Evolutionary conservation across 1,284 basidiomycete genomes (phyloP).

Genomic region (Papiliotrema terrestris): DNA sequence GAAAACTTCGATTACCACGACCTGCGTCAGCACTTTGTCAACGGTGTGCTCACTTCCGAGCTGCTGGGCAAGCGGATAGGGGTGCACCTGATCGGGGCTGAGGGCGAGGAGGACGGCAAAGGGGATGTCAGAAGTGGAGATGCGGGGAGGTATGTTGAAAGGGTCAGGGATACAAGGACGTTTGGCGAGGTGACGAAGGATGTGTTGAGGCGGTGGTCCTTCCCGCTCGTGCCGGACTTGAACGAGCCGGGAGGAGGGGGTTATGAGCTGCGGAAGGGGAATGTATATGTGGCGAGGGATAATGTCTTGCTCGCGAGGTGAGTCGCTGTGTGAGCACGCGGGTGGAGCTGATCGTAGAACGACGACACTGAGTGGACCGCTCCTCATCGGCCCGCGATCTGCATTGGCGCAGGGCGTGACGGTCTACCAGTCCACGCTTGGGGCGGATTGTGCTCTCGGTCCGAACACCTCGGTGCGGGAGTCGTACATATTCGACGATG

Average conservation of each 20-base stretch:
- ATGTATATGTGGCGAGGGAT: constrained; percentile 77
- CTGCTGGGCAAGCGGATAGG: constrained; percentile 89
- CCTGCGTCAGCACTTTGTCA: constrained; percentile 87
- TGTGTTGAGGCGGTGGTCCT: constrained; percentile 86
- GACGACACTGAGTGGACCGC: constrained; percentile 37
- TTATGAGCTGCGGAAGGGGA: constrained; percentile 79
- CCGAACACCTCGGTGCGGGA: constrained; percentile 63
- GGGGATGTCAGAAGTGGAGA: constrained; percentile 15
- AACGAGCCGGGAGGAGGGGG: constrained; percentile 75
- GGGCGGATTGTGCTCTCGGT: constrained; percentile 77
- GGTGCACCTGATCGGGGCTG: constrained; percentile 26
- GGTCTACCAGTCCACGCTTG: constrained; percentile 62
- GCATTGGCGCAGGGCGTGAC: constrained; percentile 37
- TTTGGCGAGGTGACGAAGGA: constrained; percentile 91
- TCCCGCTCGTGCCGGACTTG: constrained; percentile 90
- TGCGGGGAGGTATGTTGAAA: constrained; percentile 75
- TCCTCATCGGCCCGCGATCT: constrained; percentile 36
- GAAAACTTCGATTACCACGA: constrained; percentile 99
- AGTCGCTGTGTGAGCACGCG: constrained; percentile 13
- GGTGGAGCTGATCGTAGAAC: constrained; percentile 50
- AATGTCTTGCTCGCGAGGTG: constrained; percentile 72
- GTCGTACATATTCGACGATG: constrained; percentile 79
- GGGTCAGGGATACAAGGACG: constrained; percentile 81
- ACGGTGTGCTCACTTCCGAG: constrained; percentile 94
- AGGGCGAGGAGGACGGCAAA: constrained; percentile 11